phyloP scores from a whole-genome alignment of 495 filamentous ascomycete genomes.

The Cercophora samala region DNA sequence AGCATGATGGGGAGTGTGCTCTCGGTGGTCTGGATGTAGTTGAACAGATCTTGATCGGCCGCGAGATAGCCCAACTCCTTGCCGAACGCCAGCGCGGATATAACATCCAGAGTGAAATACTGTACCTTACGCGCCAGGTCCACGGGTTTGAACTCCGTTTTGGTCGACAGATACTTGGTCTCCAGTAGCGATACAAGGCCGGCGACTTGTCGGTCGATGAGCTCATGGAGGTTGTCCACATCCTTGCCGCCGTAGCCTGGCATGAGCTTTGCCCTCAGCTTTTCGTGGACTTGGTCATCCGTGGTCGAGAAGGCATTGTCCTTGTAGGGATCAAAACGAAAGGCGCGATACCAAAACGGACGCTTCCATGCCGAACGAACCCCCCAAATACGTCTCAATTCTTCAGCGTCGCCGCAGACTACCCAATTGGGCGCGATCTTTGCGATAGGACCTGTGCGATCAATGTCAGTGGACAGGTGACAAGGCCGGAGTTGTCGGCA shows the following conservation, averaged over 20 bases:
- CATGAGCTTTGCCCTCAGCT: background rate
- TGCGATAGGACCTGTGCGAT: background rate
- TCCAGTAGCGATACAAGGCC: constrained; percentile 38
- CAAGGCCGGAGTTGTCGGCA: background rate
- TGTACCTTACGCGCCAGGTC: constrained; percentile 49
- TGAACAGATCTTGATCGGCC: constrained; percentile 53
- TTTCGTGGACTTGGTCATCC: background rate
- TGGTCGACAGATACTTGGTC: constrained; percentile 45
- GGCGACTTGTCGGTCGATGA: constrained; percentile 34
- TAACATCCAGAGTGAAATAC: constrained; percentile 61
- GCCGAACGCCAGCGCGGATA: constrained; percentile 60
- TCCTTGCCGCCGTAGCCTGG: constrained; percentile 15
- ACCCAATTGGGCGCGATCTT: background rate
- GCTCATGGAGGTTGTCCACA: constrained; percentile 12
- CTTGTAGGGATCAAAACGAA: background rate
- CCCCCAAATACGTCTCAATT: background rate
- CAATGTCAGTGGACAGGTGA: background rate
- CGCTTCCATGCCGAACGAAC: background rate
- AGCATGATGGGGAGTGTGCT: constrained; percentile 25
- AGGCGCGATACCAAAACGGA: background rate
- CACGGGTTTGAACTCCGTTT: constrained; percentile 47
- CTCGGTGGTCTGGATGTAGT: constrained; percentile 25
- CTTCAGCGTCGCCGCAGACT: background rate
- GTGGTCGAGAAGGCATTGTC: background rate
- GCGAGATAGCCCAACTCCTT: constrained; percentile 60